Evolutionary conservation across 2,329 filamentous ascomycete genomes (phyloP).

Genomic region (Cladosporium sp.): DNA sequence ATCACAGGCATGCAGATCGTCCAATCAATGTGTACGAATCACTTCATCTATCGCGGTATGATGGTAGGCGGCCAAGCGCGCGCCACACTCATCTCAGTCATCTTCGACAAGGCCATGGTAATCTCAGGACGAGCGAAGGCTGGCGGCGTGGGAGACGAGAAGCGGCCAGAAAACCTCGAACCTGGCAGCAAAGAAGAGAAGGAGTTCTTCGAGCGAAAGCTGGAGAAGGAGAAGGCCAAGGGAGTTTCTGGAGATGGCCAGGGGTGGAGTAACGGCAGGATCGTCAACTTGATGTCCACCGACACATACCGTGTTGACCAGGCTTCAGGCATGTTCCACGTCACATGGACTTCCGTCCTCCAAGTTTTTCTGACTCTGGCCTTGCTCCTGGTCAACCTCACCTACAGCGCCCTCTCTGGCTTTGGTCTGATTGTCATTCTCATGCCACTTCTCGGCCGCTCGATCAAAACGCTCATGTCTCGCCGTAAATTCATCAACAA

Average conservation of each 20-base stretch:
- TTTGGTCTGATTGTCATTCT: conserved; percentile 77
- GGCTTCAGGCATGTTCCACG: conserved; percentile 82
- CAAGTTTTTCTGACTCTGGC: conserved; percentile 73
- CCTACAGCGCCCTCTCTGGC: conserved; percentile 83
- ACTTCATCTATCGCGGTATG: conserved; percentile 92
- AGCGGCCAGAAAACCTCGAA: conserved; percentile 40
- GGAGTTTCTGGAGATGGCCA: conserved; percentile 64
- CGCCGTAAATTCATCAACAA: conserved; percentile 82
- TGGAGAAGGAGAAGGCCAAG: conserved; percentile 40
- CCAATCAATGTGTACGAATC: conserved; percentile 77
- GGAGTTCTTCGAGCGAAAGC: conserved; percentile 47
- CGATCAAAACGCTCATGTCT: conserved; percentile 71
- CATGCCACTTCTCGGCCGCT: conserved; percentile 70
- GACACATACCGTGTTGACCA: conserved; percentile 92
- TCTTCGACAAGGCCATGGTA: conserved; percentile 90
- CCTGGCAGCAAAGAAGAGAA: conserved; percentile 48
- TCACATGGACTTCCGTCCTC: conserved; percentile 83
- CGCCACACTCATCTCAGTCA: conserved; percentile 75
- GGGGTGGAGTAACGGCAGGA: conserved; percentile 89
- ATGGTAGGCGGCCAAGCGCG: conserved; percentile 80
- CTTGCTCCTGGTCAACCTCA: conserved; percentile 79
- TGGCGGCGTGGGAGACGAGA: conserved; percentile 55
- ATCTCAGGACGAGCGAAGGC: conserved; percentile 85
- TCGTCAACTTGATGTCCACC: conserved; percentile 90
- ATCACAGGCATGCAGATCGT: conserved; percentile 80